A percentile compares a stretch with the other conserved stretches of the same genome.
phyloP scores from a whole-genome alignment of 805 yeast species.

The Sugiyamaella smithiae region DNA sequence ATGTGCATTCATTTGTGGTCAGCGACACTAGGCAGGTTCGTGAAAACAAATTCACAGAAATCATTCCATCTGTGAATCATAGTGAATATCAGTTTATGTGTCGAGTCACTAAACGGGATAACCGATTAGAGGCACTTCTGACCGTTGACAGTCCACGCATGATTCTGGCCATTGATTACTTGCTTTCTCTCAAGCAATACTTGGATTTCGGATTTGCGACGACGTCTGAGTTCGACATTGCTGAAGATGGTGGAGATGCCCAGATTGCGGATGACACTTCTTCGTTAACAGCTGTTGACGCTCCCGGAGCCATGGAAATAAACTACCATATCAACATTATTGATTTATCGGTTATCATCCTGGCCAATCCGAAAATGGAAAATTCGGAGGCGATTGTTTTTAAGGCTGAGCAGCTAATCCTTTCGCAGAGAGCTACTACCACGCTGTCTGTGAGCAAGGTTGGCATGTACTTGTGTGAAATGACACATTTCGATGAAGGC shows the following conservation, averaged over 20 bases:
- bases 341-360: constrained; percentile 70
- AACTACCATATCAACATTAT: constrained; percentile 57
- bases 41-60: constrained; percentile 70
- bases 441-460: constrained; percentile 70
- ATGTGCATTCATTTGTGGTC: constrained; percentile 69
- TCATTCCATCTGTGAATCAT: constrained; percentile 67
- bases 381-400: constrained; percentile 88
- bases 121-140: constrained; percentile 49
- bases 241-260: constrained; percentile 11
- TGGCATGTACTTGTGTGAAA: constrained; percentile 80
- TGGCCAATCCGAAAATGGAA: constrained; percentile 70
- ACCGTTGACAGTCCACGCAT: constrained; percentile 78
- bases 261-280: constrained; percentile 7
- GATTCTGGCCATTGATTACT: constrained; percentile 80
- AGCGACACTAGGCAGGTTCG: constrained; percentile 64
- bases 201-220: constrained; percentile 46
- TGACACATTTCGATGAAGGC: constrained; percentile 62
- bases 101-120: constrained; percentile 37
- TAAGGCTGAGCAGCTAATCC: constrained; percentile 72
- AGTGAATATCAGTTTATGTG: constrained; percentile 71
- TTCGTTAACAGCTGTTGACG: constrained; percentile 13
- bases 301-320: constrained; percentile 16
- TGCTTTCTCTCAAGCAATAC: constrained; percentile 71
- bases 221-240: constrained; percentile 20
- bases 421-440: constrained; percentile 64